phyloP scores from a whole-genome alignment of 2,329 filamentous ascomycete species.

The Rhytidhysteron rufulum region DNA sequence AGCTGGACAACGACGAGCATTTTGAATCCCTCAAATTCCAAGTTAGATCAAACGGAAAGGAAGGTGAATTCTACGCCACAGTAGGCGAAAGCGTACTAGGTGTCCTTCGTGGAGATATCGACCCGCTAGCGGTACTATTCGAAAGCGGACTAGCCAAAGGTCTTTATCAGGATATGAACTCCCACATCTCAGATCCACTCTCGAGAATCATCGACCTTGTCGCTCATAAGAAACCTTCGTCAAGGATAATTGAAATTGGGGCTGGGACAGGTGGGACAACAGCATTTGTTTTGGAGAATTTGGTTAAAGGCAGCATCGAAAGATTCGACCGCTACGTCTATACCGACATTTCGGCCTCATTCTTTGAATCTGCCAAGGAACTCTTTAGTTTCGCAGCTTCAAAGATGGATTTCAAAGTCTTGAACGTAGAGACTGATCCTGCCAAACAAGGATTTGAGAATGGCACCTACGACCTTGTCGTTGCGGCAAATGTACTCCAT shows the following conservation, averaged over 20 bases:
- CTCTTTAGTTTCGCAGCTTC: not conserved
- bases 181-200: not conserved
- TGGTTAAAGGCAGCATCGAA: not conserved
- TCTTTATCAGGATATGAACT: not conserved
- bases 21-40: not conserved
- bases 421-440: conserved; percentile 4
- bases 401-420: not conserved
- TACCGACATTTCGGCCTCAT: conserved; percentile 4
- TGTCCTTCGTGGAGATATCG: not conserved
- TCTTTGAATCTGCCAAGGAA: conserved; percentile 1
- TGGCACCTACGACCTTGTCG: conserved; percentile 4
- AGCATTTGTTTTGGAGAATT: not conserved
- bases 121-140: not conserved
- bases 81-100: not conserved
- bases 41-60: not conserved
- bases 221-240: not conserved
- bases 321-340: conserved; percentile 2
- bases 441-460: conserved; percentile 2
- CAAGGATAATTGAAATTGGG: not conserved
- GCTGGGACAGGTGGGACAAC: conserved; percentile 1
- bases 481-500: conserved; percentile 6
- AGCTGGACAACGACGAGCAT: not conserved
- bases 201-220: not conserved
- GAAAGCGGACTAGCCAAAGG: not conserved
- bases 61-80: not conserved